Evolutionary conservation across 345 rosid genomes (phyloP).

Genomic region (Camelina hispida): DNA sequence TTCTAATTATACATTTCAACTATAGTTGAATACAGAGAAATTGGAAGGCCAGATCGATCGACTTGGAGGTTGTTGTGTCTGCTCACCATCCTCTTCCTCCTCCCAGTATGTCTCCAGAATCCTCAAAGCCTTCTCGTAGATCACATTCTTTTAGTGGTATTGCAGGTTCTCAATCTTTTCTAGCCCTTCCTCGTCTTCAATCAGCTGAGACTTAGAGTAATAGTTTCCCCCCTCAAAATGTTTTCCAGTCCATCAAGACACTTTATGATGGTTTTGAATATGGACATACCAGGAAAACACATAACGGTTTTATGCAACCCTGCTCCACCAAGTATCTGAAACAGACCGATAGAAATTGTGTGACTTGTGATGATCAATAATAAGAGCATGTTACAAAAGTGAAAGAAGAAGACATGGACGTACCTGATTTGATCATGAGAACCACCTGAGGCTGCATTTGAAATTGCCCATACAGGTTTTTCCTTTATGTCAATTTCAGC

Average conservation of each 20-base stretch:
- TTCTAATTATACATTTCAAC: no score
- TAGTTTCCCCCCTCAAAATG: conserved; percentile 62
- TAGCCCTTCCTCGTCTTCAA: conserved; percentile 65
- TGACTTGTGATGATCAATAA: not conserved
- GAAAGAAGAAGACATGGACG: no score
- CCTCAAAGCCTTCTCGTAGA: conserved; percentile 59
- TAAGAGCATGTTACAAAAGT: no score
- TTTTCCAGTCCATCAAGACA: conserved; percentile 68
- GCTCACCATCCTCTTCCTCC: conserved; percentile 50
- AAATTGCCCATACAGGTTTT: no score
- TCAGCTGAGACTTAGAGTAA: conserved; percentile 57
- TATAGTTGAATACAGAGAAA: no score
- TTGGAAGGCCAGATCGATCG: conserved; percentile 24
- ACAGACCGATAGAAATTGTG: not conserved
- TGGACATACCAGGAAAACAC: conserved; percentile 66
- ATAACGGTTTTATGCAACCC: conserved; percentile 67
- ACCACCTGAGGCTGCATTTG: no score
- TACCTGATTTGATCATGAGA: no score
- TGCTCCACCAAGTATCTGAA: conserved; percentile 59
- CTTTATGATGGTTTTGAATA: conserved; percentile 55
- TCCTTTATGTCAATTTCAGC: no score
- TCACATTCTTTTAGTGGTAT: conserved; percentile 51
- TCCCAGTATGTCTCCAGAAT: conserved; percentile 66
- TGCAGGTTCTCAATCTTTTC: conserved; percentile 73
- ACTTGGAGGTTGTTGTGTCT: conserved; percentile 52